Evolutionary conservation across 352 stramenopile species (phyloP).

Genomic region (Detonula confervacea): DNA sequence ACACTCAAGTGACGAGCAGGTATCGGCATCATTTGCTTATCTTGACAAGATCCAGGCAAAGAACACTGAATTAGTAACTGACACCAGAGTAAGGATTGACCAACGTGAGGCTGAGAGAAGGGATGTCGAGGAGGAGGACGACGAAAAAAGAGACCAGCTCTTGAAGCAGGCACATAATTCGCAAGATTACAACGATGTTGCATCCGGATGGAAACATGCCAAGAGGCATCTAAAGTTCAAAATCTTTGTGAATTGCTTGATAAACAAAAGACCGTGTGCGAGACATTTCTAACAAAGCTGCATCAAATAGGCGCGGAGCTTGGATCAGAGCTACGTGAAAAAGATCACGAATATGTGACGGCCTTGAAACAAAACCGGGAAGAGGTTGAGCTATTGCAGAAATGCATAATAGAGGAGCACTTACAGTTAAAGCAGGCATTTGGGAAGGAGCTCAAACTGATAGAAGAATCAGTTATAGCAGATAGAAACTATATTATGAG

Average conservation of each 20-base stretch:
- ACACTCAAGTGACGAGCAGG: slow-evolving; percentile 16
- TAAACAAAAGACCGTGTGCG: slow-evolving; percentile 40
- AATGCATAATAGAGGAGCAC: slow-evolving; percentile 46
- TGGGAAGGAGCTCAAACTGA: slow-evolving; percentile 42
- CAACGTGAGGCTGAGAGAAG: slow-evolving; percentile 35
- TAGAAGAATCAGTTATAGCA: slow-evolving; percentile 44
- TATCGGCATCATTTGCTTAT: slow-evolving; percentile 30
- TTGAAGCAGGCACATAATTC: slow-evolving; percentile 9
- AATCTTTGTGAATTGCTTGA: slow-evolving; percentile 41
- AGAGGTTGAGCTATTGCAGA: slow-evolving; percentile 46
- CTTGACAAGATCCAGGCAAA: slow-evolving; percentile 26
- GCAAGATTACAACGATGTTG: slow-evolving; percentile 14
- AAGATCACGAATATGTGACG: slow-evolving; percentile 61
- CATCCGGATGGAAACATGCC: slow-evolving; percentile 48
- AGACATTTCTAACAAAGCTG: slow-evolving; percentile 31
- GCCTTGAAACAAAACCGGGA: slow-evolving; percentile 47
- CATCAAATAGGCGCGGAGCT: slow-evolving; percentile 42
- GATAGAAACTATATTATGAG: slow-evolving; percentile 32
- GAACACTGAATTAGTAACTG: slow-evolving; percentile 18
- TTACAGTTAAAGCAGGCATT: slow-evolving; percentile 45
- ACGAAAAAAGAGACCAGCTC: slow-evolving; percentile 23
- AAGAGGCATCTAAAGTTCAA: slow-evolving; percentile 29
- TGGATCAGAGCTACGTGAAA: slow-evolving; percentile 40
- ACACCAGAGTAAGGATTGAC: slow-evolving; percentile 19
- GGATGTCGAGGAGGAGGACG: slow-evolving; percentile 21